Conservation (phyloP, 106 monocot species). For the Platanthera zijinensis region DNA sequence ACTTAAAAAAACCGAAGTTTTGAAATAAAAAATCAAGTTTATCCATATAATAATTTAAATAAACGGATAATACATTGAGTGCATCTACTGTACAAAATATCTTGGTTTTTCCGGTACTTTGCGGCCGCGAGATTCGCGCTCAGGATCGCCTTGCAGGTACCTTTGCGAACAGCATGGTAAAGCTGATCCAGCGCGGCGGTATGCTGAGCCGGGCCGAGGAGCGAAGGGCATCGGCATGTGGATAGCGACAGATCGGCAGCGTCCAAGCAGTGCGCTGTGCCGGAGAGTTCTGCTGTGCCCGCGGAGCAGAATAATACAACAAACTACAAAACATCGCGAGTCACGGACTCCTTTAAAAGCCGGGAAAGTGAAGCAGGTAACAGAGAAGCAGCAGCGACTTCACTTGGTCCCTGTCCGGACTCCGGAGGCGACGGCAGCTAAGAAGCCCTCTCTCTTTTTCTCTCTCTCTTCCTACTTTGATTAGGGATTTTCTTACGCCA, state of each 20-base stretch:
- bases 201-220: neutral
- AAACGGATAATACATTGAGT: too few relatives aligned
- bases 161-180: neutral
- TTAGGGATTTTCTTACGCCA: neutral
- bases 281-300: neutral
- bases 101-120: neutral
- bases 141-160: neutral
- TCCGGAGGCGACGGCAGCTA: too few relatives aligned
- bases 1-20: too few relatives aligned
- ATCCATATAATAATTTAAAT: too few relatives aligned
- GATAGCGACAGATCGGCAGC: neutral
- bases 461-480: neutral
- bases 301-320: neutral
- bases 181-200: neutral
- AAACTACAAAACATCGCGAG: neutral
- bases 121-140: constrained; percentile 1
- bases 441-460: neutral
- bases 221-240: too few relatives aligned
- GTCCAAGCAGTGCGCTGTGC: neutral
- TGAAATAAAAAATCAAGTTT: too few relatives aligned
- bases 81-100: too few relatives aligned
- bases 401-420: too few relatives aligned
- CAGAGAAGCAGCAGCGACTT: neutral
- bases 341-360: neutral
- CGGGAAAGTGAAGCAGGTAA: neutral